These are phyloP conservation scores for Arabidopsis hybrid DNA, from an alignment of 441 rosid species.

Conservation along the genomic window DNA sequence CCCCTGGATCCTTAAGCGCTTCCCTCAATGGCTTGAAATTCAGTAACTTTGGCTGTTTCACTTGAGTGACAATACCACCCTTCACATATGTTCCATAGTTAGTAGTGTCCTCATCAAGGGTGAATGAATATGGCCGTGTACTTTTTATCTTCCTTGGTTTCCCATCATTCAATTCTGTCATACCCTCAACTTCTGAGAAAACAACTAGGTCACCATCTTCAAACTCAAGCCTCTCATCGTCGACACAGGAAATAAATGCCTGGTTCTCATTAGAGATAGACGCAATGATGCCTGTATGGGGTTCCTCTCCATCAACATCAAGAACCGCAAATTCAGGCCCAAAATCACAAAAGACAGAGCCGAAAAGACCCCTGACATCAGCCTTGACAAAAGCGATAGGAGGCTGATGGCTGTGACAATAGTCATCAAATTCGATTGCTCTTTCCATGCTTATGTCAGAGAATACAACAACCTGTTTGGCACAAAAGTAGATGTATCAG, in stretches of 20 bases:
- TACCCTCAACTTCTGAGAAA: conserved; percentile 91
- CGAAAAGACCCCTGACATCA: conserved; percentile 93
- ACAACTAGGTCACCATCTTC: conserved; percentile 90
- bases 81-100: conserved; percentile 64
- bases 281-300: conserved; percentile 90
- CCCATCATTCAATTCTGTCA: conserved; percentile 88
- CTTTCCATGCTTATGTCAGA: conserved; percentile 68
- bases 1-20: conserved; percentile 87
- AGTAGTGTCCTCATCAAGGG: conserved; percentile 82
- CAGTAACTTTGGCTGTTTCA: conserved; percentile 81
- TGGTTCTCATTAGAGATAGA: conserved; percentile 87
- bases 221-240: conserved; percentile 94
- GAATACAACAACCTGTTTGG: conserved; percentile 84
- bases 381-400: conserved; percentile 82
- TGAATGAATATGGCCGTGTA: conserved; percentile 83
- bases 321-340: conserved; percentile 84
- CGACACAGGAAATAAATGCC: conserved; percentile 83
- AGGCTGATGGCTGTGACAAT: conserved; percentile 79
- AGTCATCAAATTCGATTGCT: conserved; percentile 79
- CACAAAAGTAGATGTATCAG: conserved; percentile 36
- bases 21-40: conserved; percentile 78
- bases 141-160: conserved; percentile 85
- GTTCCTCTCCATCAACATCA: conserved; percentile 93
- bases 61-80: conserved; percentile 96
- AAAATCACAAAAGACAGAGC: conserved; percentile 87